Evolutionary conservation across 75 land plant species (phyloP), one percentile per base, ranked within the genome.

Genomic region (Selaginella tamariscina): DNA sequence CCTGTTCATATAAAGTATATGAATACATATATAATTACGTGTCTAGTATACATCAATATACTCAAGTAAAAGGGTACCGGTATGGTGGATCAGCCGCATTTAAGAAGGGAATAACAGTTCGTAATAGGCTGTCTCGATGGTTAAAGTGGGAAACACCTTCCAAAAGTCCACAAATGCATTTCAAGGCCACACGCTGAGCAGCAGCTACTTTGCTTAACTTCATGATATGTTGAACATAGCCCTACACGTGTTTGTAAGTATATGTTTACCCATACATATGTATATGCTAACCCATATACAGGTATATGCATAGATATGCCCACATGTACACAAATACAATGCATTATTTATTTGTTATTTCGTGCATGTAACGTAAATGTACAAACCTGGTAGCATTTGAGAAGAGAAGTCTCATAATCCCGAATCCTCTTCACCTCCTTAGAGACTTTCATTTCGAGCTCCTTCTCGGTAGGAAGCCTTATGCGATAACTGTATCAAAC

Each of bases 131-230:
- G 13, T 91, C 87, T 24, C 87, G 81, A 69, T 82, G 88, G 75
- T 95, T 95, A 69, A 95, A 95, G 68, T 95, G 97, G 0, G 99
- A 92, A 64, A 83, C 85, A 32, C 87, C 87, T 56, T 87, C 92
- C 13, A 95, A 82, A 65, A 90, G 85, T 65, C 67, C 75, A 77
- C 92, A 82, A 55, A 95, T 68, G 69, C 99, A 95, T 31, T 84
- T 88, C 65, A 86, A 70, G 32, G 83, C 85, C 54, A 79, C 78
- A 65, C 75, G 78, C 27, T 73, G 67, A 33, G 73, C 80, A 9
- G 71, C 64, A 33, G 77, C 64, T 33, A 75, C 68, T 32, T 83
- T 77, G 55, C 80, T 81, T 64, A 85, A 66, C 15, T 71, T 56
- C 0, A 86, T 73, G 62, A 95, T 67, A 73, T 69, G 82, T 72